Evolutionary conservation across 202 grass and related monocot species (phyloP).

Genomic region (Bolboschoenoplectus hybrid): DNA sequence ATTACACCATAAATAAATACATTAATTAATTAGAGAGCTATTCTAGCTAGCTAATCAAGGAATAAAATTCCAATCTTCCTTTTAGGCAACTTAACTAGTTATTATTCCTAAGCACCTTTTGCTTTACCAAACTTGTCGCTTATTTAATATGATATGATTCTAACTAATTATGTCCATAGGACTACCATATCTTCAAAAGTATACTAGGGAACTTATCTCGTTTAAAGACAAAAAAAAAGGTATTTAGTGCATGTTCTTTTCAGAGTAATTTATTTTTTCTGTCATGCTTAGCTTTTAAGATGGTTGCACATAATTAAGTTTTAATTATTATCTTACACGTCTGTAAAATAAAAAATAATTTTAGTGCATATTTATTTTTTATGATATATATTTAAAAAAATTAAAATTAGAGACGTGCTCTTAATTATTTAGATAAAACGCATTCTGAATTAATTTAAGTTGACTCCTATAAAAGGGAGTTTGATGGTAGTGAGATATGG

Average conservation of each 20-base stretch:
- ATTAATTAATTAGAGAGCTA: not conserved
- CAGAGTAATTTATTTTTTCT: not conserved
- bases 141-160: not conserved
- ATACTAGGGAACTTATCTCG: not conserved
- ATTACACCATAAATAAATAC: not conserved
- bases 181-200: constrained; percentile 27
- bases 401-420: no score
- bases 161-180: constrained; percentile 15
- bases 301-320: not conserved
- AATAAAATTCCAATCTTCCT: not conserved
- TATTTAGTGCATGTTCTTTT: not conserved
- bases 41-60: not conserved
- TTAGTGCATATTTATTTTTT: no score
- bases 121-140: constrained; percentile 1
- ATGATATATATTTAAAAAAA: no score
- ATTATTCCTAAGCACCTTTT: constrained; percentile 22
- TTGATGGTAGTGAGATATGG: no score
- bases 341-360: not conserved
- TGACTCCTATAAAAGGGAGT: no score
- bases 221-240: not conserved
- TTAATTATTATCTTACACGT: not conserved
- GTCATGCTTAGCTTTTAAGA: not conserved
- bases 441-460: no score
- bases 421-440: no score
- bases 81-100: not conserved